Percentiles rank a stretch among this genome's conserved stretches.
These are phyloP conservation scores for Umbilicus rupestris DNA, from an alignment of 164 flowering plant genomes.

Conservation along the genomic window DNA sequence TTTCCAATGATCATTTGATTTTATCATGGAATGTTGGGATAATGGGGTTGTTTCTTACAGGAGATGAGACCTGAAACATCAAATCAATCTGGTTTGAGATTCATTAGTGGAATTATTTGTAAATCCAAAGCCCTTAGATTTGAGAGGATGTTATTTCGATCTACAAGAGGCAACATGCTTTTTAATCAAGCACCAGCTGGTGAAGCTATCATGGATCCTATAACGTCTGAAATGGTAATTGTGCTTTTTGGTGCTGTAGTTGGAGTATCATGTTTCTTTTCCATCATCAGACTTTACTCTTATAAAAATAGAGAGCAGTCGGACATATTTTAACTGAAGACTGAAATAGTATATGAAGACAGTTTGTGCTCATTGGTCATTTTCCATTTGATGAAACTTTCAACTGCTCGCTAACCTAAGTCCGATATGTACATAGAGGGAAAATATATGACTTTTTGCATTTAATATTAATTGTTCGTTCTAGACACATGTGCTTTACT, in stretches of 20 bases:
- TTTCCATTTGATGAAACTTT: background rate
- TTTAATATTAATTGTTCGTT: background rate
- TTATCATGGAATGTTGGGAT: slow-evolving; percentile 7
- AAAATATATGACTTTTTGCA: background rate
- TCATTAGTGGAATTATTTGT: slow-evolving; percentile 82
- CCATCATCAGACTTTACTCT: background rate
- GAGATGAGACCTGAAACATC: slow-evolving; percentile 63
- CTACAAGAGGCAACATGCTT: slow-evolving; percentile 97
- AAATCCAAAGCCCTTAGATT: slow-evolving; percentile 69
- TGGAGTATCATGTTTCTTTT: background rate
- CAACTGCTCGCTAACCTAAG: background rate
- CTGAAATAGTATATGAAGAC: background rate
- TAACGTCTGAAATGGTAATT: slow-evolving; percentile 68
- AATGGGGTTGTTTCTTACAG: slow-evolving; percentile 29
- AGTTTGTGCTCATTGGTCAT: background rate
- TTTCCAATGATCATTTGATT: slow-evolving; percentile 9
- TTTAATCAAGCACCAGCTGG: slow-evolving; percentile 90
- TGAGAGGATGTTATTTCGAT: slow-evolving; percentile 96
- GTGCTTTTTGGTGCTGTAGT: slow-evolving; percentile 6
- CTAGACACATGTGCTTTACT: background rate
- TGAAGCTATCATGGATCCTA: slow-evolving; percentile 67
- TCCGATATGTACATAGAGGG: background rate
- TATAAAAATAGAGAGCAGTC: background rate
- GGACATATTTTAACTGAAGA: background rate
- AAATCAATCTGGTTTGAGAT: slow-evolving; percentile 74